Evolutionary conservation across 495 filamentous ascomycete species (phyloP).

Genomic region (Podospora appendiculata): DNA sequence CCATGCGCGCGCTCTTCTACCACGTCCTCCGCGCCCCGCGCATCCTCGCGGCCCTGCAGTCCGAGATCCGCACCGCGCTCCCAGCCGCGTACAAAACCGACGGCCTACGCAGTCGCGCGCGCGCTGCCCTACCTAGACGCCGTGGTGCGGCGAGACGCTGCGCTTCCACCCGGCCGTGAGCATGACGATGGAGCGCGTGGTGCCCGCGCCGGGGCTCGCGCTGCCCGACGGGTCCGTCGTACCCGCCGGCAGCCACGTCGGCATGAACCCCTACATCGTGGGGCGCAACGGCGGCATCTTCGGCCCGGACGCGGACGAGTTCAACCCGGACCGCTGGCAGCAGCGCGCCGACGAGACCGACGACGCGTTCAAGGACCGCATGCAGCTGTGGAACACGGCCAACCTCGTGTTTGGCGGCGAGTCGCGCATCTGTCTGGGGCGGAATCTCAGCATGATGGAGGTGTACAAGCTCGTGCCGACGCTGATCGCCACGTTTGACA

Average conservation of each 20-base stretch:
- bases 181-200: constrained; percentile 48
- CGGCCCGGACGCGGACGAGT: constrained; percentile 40
- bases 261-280: constrained; percentile 27
- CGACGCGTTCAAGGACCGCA: constrained; percentile 6
- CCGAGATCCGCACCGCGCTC: constrained; percentile 9
- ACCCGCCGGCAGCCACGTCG: constrained; percentile 36
- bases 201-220: constrained; percentile 42
- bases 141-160: constrained; percentile 51
- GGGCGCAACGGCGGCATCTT: constrained; percentile 37
- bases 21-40: constrained; percentile 25
- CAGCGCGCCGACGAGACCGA: constrained; percentile 22
- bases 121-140: constrained; percentile 51
- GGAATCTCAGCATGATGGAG: constrained; percentile 56
- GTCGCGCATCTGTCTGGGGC: constrained; percentile 55
- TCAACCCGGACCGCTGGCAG: constrained; percentile 42
- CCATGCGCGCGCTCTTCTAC: constrained; percentile 27
- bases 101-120: constrained; percentile 12
- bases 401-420: constrained; percentile 52
- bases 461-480: constrained; percentile 59
- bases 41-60: constrained; percentile 16
- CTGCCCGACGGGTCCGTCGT: constrained; percentile 45
- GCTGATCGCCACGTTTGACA: constrained; percentile 47
- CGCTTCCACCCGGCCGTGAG: constrained; percentile 49
- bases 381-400: constrained; percentile 15
- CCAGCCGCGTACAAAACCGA: constrained; percentile 9